These are phyloP conservation scores for Claviceps maximensis DNA, from an alignment of 2,329 filamentous ascomycete genomes.

Conservation along the genomic window DNA sequence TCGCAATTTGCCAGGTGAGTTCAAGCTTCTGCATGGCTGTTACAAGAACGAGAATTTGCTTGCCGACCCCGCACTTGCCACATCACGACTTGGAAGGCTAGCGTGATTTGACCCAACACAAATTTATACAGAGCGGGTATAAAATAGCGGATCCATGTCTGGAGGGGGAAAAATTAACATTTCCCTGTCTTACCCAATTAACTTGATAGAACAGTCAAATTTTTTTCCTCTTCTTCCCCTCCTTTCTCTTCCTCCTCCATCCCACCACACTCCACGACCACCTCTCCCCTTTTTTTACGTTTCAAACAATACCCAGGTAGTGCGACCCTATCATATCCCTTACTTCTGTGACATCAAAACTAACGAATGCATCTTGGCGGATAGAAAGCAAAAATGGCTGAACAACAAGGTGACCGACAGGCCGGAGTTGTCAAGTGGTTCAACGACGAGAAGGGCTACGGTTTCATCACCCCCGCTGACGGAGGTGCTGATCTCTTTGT, in stretches of 20 bases:
- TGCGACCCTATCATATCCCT: neutral
- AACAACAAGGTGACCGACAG: conserved; percentile 8
- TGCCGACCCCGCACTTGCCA: conserved; percentile 2
- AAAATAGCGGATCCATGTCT: neutral
- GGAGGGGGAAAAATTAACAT: neutral
- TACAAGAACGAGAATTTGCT: neutral
- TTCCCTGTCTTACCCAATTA: neutral
- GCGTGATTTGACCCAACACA: conserved; percentile 2
- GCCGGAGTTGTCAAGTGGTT: conserved; percentile 10
- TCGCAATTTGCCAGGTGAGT: neutral
- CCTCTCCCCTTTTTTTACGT: neutral
- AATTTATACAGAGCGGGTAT: neutral
- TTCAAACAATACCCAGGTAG: neutral
- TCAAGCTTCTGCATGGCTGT: neutral
- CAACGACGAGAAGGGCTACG: conserved; percentile 12
- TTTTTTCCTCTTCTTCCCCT: neutral
- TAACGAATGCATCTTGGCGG: no score
- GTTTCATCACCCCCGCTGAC: conserved; percentile 8
- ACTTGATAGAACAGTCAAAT: neutral
- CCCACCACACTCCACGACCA: neutral
- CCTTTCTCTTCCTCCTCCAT: neutral
- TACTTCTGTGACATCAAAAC: no score
- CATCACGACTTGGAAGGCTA: conserved; percentile 1
- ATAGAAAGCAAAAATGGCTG: conserved; percentile 6
- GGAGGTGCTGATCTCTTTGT: conserved; percentile 8